Conservation (phyloP, 176 grass and related monocot species). For the Zea mays region Zm-B73-REFERENCE-NAM-5.0 NC_050101.1:98700001-98700500, state of each 20-base stretch:
- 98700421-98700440: neutral
- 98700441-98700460: neutral
- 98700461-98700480: neutral
- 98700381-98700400: neutral
- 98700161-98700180: neutral
- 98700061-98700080: constrained; percentile 17
- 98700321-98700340: neutral
- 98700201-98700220: neutral
- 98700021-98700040: constrained; percentile 72
- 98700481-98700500: neutral
- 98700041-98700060: neutral
- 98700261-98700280: constrained; percentile 16
- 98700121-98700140: neutral
- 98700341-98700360: neutral
- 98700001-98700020: constrained; percentile 79
- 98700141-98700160: neutral
- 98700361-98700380: too few species aligned
- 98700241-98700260: neutral
- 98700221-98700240: neutral
- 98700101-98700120: constrained; percentile 6
- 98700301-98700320: neutral
- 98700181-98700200: neutral
- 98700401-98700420: neutral
- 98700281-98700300: neutral
- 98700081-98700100: constrained; percentile 33